Evolutionary conservation across 2,329 filamentous ascomycete species (phyloP).

Genomic region (Talaromyces sp.): DNA sequence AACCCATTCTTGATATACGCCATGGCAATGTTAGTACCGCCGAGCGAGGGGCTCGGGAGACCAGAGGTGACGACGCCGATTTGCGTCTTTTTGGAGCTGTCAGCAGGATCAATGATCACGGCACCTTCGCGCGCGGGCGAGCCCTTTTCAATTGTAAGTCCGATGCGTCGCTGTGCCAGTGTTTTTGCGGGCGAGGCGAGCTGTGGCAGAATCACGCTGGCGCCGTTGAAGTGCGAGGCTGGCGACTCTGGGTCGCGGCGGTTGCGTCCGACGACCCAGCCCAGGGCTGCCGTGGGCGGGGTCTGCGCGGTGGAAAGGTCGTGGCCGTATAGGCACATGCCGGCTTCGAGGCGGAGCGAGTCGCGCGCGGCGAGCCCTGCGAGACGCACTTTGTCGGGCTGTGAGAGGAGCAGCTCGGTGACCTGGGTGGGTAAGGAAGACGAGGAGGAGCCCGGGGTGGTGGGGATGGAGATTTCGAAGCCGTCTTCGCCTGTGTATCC

Average conservation of each 20-base stretch:
- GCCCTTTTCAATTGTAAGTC: constrained; percentile 70
- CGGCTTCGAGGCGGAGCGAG: constrained; percentile 86
- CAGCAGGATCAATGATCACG: constrained; percentile 55
- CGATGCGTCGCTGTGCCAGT: constrained; percentile 68
- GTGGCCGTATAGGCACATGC: constrained; percentile 99
- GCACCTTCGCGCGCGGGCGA: constrained; percentile 87
- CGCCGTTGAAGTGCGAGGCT: constrained; percentile 68
- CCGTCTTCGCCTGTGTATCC: constrained; percentile 98
- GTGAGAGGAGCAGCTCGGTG: constrained; percentile 62
- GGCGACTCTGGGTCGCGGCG: constrained; percentile 49
- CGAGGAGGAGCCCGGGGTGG: constrained; percentile 55
- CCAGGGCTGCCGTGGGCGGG: constrained; percentile 59
- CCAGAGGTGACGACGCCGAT: constrained; percentile 84
- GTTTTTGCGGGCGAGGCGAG: constrained; percentile 52
- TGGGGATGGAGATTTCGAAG: constrained; percentile 86
- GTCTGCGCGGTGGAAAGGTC: constrained; percentile 78
- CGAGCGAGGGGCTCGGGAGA: constrained; percentile 77
- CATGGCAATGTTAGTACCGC: constrained; percentile 88
- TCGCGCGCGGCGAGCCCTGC: constrained; percentile 88
- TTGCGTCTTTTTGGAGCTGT: constrained; percentile 43
- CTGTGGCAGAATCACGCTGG: constrained; percentile 69
- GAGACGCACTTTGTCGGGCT: constrained; percentile 64
- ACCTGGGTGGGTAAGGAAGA: constrained; percentile 42
- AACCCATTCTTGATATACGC: constrained; percentile 76
- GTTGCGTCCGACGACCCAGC: constrained; percentile 80